A percentile compares a stretch with the other conserved stretches of the same genome.
phyloP scores from a whole-genome alignment of 2,329 filamentous ascomycete species.

The Colletotrichum lupini region DNA sequence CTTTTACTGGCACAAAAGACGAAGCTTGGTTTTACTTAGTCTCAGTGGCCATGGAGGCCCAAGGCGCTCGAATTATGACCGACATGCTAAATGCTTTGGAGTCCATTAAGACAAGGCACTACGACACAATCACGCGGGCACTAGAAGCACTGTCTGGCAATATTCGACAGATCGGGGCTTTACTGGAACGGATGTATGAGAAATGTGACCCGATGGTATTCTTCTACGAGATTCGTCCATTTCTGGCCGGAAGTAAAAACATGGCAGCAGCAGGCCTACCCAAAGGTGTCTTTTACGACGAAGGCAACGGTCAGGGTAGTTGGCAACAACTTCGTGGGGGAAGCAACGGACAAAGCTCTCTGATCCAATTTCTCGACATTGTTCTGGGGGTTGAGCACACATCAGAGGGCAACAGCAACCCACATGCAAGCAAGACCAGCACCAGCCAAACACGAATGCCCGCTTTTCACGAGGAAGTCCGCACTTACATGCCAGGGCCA shows the following conservation, averaged over 20 bases:
- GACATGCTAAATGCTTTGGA: conserved; percentile 82
- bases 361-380: conserved; percentile 94
- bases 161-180: conserved; percentile 72
- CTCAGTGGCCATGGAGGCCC: conserved; percentile 89
- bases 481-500: conserved; percentile 88
- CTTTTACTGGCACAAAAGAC: conserved; percentile 88
- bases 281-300: conserved; percentile 85
- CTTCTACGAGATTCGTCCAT: conserved; percentile 89
- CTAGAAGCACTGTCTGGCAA: conserved; percentile 74
- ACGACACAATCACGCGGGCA: conserved; percentile 67
- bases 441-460: conserved; percentile 35
- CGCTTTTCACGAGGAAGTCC: conserved; percentile 74
- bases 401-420: conserved; percentile 48
- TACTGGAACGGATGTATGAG: conserved; percentile 89
- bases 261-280: conserved; percentile 89
- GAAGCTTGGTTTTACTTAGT: conserved; percentile 96
- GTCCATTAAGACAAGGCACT: conserved; percentile 72
- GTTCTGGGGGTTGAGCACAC: conserved; percentile 84
- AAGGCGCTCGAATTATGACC: conserved; percentile 79
- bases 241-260: conserved; percentile 90
- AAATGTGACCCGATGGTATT: conserved; percentile 88
- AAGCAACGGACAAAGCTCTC: conserved; percentile 91
- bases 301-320: conserved; percentile 71
- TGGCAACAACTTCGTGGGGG: conserved; percentile 89
- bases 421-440: conserved; percentile 37